Evolutionary conservation across 2,329 filamentous ascomycete species (phyloP).

Genomic region (Rugonectria rugulosa): DNA sequence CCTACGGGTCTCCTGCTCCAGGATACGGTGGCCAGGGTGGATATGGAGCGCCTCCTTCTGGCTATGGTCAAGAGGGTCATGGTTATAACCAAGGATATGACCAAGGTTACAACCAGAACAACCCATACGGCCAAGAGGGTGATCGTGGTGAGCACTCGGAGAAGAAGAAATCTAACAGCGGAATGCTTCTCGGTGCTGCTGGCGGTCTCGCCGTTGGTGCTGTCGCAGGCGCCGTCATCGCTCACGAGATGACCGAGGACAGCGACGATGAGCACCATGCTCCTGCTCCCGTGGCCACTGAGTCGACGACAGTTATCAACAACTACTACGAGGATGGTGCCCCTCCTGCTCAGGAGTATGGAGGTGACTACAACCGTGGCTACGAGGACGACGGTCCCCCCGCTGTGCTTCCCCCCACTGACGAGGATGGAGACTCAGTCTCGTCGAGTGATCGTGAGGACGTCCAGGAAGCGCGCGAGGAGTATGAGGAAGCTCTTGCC

Average conservation of each 20-base stretch:
- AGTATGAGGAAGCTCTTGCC: conserved; percentile 53
- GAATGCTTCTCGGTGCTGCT: conserved; percentile 64
- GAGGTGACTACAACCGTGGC: conserved; percentile 26
- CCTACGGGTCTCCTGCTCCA: conserved; percentile 18
- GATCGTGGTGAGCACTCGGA: conserved; percentile 37
- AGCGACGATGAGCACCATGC: conserved; percentile 32
- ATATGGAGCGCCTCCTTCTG: conserved; percentile 21
- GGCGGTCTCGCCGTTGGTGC: conserved; percentile 66
- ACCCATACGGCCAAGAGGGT: conserved; percentile 24
- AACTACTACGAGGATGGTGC: conserved; percentile 14
- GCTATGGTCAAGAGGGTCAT: conserved; percentile 23
- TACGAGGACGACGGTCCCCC: conserved; percentile 40
- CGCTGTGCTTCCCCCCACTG: conserved; percentile 47
- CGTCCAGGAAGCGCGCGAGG: conserved; percentile 51
- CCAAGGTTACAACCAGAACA: conserved; percentile 29
- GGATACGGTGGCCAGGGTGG: conserved; percentile 9
- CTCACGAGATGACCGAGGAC: conserved; percentile 55
- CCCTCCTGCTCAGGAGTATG: background rate
- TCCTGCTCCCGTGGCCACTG: conserved; percentile 18
- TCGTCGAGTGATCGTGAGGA: conserved; percentile 52
- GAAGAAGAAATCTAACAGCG: conserved; percentile 57
- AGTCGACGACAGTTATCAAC: background rate
- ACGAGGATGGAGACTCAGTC: conserved; percentile 52
- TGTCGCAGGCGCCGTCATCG: conserved; percentile 65
- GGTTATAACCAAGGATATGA: conserved; percentile 10